phyloP scores from a whole-genome alignment of 1,139 yeast species.

The Geotrichum reessii region DNA sequence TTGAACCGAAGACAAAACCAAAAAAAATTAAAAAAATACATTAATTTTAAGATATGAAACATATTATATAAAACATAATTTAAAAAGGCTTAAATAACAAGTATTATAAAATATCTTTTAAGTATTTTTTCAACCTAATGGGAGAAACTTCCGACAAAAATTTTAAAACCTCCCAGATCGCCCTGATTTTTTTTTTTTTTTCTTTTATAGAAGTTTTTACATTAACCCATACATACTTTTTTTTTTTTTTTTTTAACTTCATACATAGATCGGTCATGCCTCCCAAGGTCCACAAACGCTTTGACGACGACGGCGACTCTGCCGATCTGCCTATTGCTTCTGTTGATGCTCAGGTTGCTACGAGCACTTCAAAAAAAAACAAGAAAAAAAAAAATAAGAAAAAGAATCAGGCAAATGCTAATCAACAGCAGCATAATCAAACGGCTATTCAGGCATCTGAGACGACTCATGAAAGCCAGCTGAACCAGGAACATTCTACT shows the following conservation, averaged over 20 bases:
- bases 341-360: not conserved
- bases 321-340: not conserved
- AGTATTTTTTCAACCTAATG: no score
- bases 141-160: not conserved
- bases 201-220: no score
- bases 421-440: not conserved
- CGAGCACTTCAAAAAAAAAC: conserved; percentile 8
- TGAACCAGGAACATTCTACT: not conserved
- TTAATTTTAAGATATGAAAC: not conserved
- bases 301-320: conserved; percentile 23
- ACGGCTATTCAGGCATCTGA: not conserved
- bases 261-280: conserved; percentile 22
- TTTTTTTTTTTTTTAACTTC: not conserved
- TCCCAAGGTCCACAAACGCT: conserved; percentile 28
- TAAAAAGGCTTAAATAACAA: no score
- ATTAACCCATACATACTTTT: no score
- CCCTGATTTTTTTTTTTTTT: not conserved
- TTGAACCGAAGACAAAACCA: not conserved
- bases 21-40: no score
- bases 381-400: conserved; percentile 16
- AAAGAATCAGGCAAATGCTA: not conserved
- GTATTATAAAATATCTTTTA: no score
- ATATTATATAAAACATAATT: not conserved
- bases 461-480: not conserved
- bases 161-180: not conserved